Percentiles rank a stretch among this genome's conserved stretches.
Conservation (phyloP, 1,284 basidiomycete species). For the Rhizoctonia solani region DNA sequence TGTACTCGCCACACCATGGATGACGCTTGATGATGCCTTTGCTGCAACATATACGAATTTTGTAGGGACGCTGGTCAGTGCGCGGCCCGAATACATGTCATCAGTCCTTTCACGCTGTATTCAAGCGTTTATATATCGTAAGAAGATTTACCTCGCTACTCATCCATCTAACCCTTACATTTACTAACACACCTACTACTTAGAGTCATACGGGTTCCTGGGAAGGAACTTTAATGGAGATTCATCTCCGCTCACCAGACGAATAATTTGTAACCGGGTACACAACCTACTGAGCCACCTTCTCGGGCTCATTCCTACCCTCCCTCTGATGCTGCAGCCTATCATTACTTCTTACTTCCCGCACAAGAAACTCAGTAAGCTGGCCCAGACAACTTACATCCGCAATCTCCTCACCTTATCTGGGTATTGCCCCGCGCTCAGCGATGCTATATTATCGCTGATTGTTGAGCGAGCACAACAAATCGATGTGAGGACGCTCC, state of each 20-base stretch:
- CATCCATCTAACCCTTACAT: no score
- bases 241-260: constrained; percentile 77
- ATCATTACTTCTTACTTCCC: constrained; percentile 86
- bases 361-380: constrained; percentile 85
- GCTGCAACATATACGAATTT: constrained; percentile 87
- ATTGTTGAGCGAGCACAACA: constrained; percentile 92
- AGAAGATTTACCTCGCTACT: constrained; percentile 46
- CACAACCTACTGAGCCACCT: constrained; percentile 86
- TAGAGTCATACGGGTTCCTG: constrained; percentile 70
- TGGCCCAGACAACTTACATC: constrained; percentile 87
- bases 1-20: constrained; percentile 89
- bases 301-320: constrained; percentile 85
- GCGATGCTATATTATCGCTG: constrained; percentile 80
- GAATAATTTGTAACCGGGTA: constrained; percentile 80
- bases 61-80: constrained; percentile 89
- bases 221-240: constrained; percentile 60
- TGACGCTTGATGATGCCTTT: constrained; percentile 79
- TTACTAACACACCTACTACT: no score
- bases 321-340: constrained; percentile 83
- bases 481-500: constrained; percentile 75
- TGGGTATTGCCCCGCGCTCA: constrained; percentile 87
- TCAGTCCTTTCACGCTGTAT: constrained; percentile 81
- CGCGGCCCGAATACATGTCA: constrained; percentile 90
- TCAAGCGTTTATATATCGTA: constrained; percentile 87
- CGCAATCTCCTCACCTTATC: constrained; percentile 86